Conservation (phyloP, 768 basidiomycete genomes). For the Calocera viscosa region DNA sequence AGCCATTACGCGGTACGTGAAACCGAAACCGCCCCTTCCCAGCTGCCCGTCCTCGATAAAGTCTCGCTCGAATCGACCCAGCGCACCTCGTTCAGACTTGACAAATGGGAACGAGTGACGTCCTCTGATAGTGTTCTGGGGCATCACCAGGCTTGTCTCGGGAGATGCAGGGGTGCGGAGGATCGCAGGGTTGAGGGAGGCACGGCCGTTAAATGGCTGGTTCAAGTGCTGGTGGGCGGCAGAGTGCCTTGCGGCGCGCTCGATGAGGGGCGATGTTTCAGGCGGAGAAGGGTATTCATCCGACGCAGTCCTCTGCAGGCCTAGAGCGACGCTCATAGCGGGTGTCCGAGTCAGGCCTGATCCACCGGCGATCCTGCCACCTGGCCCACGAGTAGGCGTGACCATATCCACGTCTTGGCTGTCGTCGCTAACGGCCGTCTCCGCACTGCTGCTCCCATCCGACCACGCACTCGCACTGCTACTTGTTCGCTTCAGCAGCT, state of each 20-base stretch:
- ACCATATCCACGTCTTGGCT: conserved; percentile 7
- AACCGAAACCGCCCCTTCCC: neutral
- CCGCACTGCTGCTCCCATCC: neutral
- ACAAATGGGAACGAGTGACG: conserved; percentile 1
- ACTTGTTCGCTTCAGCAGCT: neutral
- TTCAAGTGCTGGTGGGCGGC: neutral
- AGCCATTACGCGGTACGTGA: neutral
- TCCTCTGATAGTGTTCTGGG: neutral
- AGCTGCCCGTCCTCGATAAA: neutral
- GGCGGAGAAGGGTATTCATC: conserved; percentile 2
- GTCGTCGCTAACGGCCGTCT: neutral
- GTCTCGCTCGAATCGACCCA: neutral
- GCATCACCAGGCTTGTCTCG: neutral
- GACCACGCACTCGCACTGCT: conserved; percentile 2
- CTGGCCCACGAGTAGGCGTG: neutral
- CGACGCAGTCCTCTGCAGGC: neutral
- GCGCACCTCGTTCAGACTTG: neutral
- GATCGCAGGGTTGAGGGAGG: neutral
- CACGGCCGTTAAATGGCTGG: neutral
- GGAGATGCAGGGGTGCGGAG: conserved; percentile 1
- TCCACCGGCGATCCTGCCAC: neutral
- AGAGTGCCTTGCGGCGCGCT: conserved; percentile 2
- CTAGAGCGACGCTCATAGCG: neutral
- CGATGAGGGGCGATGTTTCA: neutral
- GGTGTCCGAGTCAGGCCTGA: neutral